A percentile compares a stretch with the other conserved stretches of the same genome.
Conservation (phyloP, 768 basidiomycete species). For the Pholiota conissans region DNA sequence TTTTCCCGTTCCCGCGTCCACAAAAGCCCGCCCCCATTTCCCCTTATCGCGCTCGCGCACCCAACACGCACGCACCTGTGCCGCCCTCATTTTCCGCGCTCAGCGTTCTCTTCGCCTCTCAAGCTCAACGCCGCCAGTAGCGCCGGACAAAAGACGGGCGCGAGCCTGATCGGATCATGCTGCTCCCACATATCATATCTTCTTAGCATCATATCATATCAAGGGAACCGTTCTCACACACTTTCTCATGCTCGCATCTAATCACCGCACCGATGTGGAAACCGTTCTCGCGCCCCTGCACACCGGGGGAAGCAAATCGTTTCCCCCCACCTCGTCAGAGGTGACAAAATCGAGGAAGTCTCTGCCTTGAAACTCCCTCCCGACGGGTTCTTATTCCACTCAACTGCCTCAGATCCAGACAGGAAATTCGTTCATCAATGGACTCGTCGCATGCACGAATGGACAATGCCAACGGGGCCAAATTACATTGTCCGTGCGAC, state of each 20-base stretch:
- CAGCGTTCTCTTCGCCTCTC: neutral
- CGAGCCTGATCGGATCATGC: slow-evolving; percentile 19
- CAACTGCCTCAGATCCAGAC: neutral
- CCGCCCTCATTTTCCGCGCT: neutral
- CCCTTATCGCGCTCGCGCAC: neutral
- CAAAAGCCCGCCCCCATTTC: neutral
- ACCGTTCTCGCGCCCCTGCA: slow-evolving; percentile 7
- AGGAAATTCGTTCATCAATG: neutral
- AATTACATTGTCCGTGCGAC: neutral
- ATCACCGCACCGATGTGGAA: slow-evolving; percentile 11
- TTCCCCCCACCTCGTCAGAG: neutral
- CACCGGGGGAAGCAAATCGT: neutral
- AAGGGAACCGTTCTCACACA: slow-evolving; percentile 11
- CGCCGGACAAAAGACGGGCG: neutral
- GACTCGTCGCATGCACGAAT: neutral
- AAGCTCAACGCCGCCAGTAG: neutral
- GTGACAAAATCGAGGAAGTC: neutral
- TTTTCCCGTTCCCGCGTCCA: neutral
- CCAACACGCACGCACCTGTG: neutral
- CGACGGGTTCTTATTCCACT: neutral
- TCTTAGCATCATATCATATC: slow-evolving; percentile 18
- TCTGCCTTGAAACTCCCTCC: neutral
- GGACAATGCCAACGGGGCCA: neutral
- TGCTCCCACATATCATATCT: slow-evolving; percentile 13
- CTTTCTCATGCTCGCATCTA: slow-evolving; percentile 15